A percentile compares a stretch with the other conserved stretches of the same genome.
Evolutionary conservation across 306 rosid species (phyloP).

Genomic region (Hippophae tibetana): DNA sequence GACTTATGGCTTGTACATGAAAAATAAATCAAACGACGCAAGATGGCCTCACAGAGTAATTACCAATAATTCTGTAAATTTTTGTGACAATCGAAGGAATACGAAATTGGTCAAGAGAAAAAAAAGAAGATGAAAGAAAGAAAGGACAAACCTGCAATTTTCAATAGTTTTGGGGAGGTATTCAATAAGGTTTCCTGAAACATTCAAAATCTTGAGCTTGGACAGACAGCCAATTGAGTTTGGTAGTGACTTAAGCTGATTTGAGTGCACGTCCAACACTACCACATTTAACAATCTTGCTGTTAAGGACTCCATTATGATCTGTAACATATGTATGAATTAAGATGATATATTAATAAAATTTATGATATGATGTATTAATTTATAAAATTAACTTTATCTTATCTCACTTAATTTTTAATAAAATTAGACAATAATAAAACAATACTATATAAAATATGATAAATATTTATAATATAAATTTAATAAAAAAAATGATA

Average conservation of each 20-base stretch:
- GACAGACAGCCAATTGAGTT: constrained; percentile 86
- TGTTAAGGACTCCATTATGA: constrained; percentile 67
- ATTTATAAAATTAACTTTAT: too few relatives aligned
- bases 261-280: constrained; percentile 73
- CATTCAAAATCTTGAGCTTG: constrained; percentile 67
- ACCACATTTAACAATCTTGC: constrained; percentile 66
- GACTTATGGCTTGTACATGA: too few relatives aligned
- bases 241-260: constrained; percentile 69
- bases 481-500: too few relatives aligned
- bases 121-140: neutral
- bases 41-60: too few relatives aligned
- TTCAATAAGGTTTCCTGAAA: constrained; percentile 63
- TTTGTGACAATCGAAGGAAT: too few relatives aligned
- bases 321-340: constrained; percentile 22
- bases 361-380: too few relatives aligned
- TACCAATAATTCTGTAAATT: too few relatives aligned
- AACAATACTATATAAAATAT: too few relatives aligned
- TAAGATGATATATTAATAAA: neutral
- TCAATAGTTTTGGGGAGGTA: constrained; percentile 67
- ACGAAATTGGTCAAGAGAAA: too few relatives aligned
- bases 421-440: too few relatives aligned
- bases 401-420: too few relatives aligned
- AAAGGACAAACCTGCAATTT: constrained; percentile 61
- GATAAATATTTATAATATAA: neutral
- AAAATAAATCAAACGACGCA: too few relatives aligned